Evolutionary conservation across 108 stramenopile genomes (phyloP).

Genomic region (Cyclotella cryptica): DNA sequence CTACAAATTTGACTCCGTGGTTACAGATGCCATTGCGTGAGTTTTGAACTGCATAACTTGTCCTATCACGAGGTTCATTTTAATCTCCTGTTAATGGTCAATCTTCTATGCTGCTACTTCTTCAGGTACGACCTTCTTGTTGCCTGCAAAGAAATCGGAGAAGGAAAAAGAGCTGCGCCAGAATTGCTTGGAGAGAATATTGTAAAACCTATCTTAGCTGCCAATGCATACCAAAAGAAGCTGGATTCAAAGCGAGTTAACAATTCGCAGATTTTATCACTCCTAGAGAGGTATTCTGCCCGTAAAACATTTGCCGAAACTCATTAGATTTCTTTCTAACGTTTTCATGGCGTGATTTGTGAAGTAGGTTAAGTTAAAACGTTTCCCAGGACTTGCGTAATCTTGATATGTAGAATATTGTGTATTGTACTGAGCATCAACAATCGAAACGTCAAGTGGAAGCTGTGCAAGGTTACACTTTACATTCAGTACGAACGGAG

Average conservation of each 20-base stretch:
- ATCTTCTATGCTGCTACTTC: neutral
- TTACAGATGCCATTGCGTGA: slow-evolving; percentile 91
- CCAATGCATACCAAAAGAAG: slow-evolving; percentile 85
- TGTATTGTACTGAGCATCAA: too few relatives aligned
- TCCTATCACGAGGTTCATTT: too few relatives aligned
- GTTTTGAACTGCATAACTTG: neutral
- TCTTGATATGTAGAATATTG: too few relatives aligned
- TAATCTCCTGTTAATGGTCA: neutral
- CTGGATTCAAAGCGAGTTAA: slow-evolving; percentile 79
- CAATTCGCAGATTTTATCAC: slow-evolving; percentile 64
- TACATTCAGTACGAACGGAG: too few relatives aligned
- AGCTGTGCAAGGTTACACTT: too few relatives aligned
- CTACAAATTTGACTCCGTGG: slow-evolving; percentile 94
- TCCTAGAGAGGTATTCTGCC: slow-evolving; percentile 54
- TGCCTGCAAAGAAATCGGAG: slow-evolving; percentile 88
- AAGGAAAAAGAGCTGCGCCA: slow-evolving; percentile 79
- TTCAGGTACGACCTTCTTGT: slow-evolving; percentile 82
- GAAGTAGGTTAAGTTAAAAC: too few relatives aligned
- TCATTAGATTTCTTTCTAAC: neutral
- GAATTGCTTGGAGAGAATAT: slow-evolving; percentile 77
- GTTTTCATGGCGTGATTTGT: neutral
- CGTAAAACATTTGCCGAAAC: slow-evolving; percentile 45
- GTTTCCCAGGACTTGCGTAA: too few relatives aligned
- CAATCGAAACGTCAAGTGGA: too few relatives aligned
- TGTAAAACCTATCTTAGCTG: slow-evolving; percentile 77